These are phyloP conservation scores for Salix viminalis DNA, from an alignment of 345 rosid species.

Conservation along the genomic window DNA sequence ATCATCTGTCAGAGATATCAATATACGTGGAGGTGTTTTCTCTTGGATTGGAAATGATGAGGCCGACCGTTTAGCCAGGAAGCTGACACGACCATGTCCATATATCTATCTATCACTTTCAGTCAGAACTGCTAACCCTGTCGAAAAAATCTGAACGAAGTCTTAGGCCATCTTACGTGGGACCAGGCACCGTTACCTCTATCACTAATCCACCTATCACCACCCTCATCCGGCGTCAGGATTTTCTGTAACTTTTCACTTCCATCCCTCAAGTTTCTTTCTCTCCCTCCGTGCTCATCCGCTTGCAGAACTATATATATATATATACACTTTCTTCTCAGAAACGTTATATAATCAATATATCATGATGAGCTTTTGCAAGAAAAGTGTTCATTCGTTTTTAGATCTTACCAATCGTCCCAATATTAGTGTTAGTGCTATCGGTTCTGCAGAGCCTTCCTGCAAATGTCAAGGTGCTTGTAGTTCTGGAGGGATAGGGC, in stretches of 20 bases:
- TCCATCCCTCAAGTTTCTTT: neutral
- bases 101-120: neutral
- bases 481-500: conserved; percentile 25
- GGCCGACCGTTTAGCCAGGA: neutral
- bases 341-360: no score
- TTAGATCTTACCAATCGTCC: conserved; percentile 20
- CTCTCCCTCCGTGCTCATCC: neutral
- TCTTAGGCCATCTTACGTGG: conserved; percentile 34
- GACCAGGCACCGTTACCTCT: conserved; percentile 46
- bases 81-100: neutral
- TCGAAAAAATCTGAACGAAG: conserved; percentile 12
- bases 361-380: conserved; percentile 48
- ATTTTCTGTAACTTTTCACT: neutral
- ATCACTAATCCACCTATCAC: conserved; percentile 38
- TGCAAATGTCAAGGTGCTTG: conserved; percentile 3
- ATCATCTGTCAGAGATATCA: no score
- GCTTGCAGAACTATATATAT: neutral
- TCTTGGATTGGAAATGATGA: neutral
- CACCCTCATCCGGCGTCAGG: conserved; percentile 12
- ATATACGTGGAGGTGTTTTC: neutral
- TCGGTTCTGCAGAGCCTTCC: neutral
- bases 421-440: neutral
- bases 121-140: no score
- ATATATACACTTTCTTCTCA: no score
- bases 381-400: conserved; percentile 47